A percentile compares a stretch with the other conserved stretches of the same genome.
Conservation (phyloP, 139 green algal species). For the Micractinium conductrix region DNA sequence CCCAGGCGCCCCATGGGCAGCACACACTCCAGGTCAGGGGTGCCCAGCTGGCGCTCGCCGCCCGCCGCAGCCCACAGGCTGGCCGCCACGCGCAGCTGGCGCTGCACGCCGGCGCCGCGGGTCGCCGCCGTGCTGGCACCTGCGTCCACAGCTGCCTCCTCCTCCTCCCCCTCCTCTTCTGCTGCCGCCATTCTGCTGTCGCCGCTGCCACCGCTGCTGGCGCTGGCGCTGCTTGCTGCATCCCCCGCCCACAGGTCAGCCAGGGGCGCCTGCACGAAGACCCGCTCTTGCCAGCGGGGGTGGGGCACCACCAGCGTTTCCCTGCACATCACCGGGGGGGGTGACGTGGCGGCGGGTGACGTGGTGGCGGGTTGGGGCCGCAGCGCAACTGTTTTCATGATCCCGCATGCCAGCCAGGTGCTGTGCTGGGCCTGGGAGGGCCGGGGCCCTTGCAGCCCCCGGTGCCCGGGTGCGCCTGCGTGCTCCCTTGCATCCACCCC, state of each 20-base stretch:
- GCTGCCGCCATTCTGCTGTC: background rate
- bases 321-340: no score
- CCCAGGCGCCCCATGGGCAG: conserved; percentile 50
- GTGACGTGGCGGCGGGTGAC: no score
- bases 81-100: conserved; percentile 9
- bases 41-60: conserved; percentile 52
- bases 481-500: no score
- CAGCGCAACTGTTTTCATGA: no score
- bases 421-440: no score
- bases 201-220: background rate
- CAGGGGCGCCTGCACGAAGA: conserved; percentile 91
- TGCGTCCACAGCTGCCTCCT: background rate
- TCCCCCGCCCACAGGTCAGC: conserved; percentile 59
- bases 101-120: background rate
- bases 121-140: background rate
- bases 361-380: no score
- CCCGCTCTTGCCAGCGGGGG: conserved; percentile 81
- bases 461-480: no score
- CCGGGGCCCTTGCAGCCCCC: no score
- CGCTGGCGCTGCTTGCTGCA: background rate
- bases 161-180: background rate
- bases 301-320: conserved; percentile 79
- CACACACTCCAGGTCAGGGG: conserved; percentile 54
- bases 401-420: no score
- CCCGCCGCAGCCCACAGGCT: conserved; percentile 54